Conservation (phyloP, 768 basidiomycete species). For the Gyrodon lividus region DNA sequence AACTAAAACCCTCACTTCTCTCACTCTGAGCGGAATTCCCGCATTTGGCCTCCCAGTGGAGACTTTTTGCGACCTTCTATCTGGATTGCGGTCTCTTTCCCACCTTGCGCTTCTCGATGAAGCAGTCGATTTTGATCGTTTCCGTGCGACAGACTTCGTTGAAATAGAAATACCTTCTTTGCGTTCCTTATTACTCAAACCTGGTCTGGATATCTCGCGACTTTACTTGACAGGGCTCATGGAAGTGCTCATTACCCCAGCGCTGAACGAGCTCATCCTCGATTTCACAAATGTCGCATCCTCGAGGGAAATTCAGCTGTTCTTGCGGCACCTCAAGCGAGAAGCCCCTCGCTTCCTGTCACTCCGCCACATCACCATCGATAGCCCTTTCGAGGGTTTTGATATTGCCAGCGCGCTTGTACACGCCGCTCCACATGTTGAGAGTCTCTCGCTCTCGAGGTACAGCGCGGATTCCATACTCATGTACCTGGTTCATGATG, state of each 20-base stretch:
- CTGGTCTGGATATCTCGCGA: slow-evolving; percentile 29
- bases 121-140: slow-evolving; percentile 26
- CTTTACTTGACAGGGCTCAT: slow-evolving; percentile 25
- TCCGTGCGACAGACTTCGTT: slow-evolving; percentile 4
- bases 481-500: slow-evolving; percentile 24
- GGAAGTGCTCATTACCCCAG: slow-evolving; percentile 23
- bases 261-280: slow-evolving; percentile 22
- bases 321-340: slow-evolving; percentile 28
- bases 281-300: slow-evolving; percentile 27
- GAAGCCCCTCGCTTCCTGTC: slow-evolving; percentile 25
- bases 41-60: slow-evolving; percentile 20
- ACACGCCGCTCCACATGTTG: slow-evolving; percentile 24
- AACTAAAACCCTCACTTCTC: slow-evolving; percentile 19
- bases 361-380: slow-evolving; percentile 20
- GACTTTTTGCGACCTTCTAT: slow-evolving; percentile 23
- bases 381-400: slow-evolving; percentile 25
- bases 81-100: slow-evolving; percentile 20
- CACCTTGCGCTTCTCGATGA: slow-evolving; percentile 26
- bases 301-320: slow-evolving; percentile 27
- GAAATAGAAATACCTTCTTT: slow-evolving; percentile 22
- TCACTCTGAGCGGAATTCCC: slow-evolving; percentile 25
- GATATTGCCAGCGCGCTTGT: slow-evolving; percentile 23
- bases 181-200: slow-evolving; percentile 20
- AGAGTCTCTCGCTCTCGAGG: slow-evolving; percentile 26
- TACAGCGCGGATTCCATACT: slow-evolving; percentile 23